Evolutionary conservation across 2,329 filamentous ascomycete genomes (phyloP).

Genomic region (Epichloe aotearoae): DNA sequence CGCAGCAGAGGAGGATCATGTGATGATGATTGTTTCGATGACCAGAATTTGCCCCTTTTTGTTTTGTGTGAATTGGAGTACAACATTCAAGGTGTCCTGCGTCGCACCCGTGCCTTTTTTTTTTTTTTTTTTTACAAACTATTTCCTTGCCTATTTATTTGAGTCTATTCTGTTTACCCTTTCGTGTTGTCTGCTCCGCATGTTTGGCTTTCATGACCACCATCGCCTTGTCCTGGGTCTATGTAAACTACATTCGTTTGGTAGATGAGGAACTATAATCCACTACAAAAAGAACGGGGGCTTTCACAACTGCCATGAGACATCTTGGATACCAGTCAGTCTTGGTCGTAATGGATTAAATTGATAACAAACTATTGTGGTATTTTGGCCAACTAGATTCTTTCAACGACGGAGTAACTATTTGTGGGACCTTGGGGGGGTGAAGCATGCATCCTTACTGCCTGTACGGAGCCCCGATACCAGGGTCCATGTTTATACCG

Average conservation of each 20-base stretch:
- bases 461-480: too few relatives aligned
- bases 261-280: neutral
- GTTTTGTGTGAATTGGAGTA: neutral
- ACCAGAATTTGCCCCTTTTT: neutral
- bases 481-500: neutral
- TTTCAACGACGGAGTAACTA: too few relatives aligned
- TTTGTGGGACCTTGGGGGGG: too few relatives aligned
- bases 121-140: neutral
- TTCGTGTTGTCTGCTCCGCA: too few relatives aligned
- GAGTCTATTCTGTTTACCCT: too few relatives aligned
- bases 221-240: neutral
- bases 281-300: neutral
- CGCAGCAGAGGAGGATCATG: neutral
- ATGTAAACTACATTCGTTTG: neutral
- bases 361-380: neutral
- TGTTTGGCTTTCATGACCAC: neutral
- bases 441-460: neutral
- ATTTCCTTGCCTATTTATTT: neutral
- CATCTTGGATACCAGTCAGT: constrained; percentile 1
- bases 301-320: neutral
- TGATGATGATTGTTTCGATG: neutral
- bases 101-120: neutral
- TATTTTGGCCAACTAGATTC: too few relatives aligned
- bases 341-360: neutral
- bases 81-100: neutral